Percentiles rank a stretch among this genome's conserved stretches.
These are phyloP conservation scores for Fusarium sambucinum DNA, from an alignment of 2,329 filamentous ascomycete genomes.

Conservation along the genomic window DNA sequence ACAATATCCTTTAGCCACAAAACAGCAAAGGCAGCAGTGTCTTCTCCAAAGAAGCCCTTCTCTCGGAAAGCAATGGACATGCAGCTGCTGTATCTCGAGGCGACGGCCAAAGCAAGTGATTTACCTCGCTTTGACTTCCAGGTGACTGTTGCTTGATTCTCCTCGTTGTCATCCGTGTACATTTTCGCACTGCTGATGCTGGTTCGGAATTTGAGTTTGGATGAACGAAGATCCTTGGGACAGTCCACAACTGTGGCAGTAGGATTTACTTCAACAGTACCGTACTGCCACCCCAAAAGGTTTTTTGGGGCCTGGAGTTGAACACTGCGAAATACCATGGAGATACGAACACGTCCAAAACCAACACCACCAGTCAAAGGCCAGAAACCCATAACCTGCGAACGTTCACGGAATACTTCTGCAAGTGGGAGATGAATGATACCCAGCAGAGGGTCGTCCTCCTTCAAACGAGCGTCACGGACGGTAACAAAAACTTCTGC, in stretches of 20 bases:
- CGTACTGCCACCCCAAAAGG: slow-evolving; percentile 77
- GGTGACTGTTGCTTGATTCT: slow-evolving; percentile 51
- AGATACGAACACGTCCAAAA: slow-evolving; percentile 75
- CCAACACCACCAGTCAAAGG: slow-evolving; percentile 79
- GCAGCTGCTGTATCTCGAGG: slow-evolving; percentile 67
- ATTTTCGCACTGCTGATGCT: slow-evolving; percentile 70
- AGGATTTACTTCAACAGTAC: slow-evolving; percentile 74
- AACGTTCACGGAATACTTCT: slow-evolving; percentile 71
- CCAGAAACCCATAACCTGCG: slow-evolving; percentile 74
- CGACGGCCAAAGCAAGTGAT: slow-evolving; percentile 64
- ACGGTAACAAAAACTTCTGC: slow-evolving; percentile 77
- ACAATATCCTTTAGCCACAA: slow-evolving; percentile 77
- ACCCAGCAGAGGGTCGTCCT: slow-evolving; percentile 77
- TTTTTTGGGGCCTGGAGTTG: slow-evolving; percentile 70
- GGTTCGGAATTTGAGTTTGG: slow-evolving; percentile 71
- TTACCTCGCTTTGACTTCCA: slow-evolving; percentile 66
- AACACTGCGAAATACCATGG: slow-evolving; percentile 79
- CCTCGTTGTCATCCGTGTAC: slow-evolving; percentile 57
- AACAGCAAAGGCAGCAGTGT: slow-evolving; percentile 70
- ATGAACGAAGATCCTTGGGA: slow-evolving; percentile 60
- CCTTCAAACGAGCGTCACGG: slow-evolving; percentile 74
- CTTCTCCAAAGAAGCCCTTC: slow-evolving; percentile 60
- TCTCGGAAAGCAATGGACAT: slow-evolving; percentile 68
- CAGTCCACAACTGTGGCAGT: slow-evolving; percentile 59
- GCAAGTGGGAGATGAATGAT: slow-evolving; percentile 75